Base-by-base conservation (phyloP, 495 filamentous ascomycete genomes). In the Aspergillus homomorphus region DNA sequence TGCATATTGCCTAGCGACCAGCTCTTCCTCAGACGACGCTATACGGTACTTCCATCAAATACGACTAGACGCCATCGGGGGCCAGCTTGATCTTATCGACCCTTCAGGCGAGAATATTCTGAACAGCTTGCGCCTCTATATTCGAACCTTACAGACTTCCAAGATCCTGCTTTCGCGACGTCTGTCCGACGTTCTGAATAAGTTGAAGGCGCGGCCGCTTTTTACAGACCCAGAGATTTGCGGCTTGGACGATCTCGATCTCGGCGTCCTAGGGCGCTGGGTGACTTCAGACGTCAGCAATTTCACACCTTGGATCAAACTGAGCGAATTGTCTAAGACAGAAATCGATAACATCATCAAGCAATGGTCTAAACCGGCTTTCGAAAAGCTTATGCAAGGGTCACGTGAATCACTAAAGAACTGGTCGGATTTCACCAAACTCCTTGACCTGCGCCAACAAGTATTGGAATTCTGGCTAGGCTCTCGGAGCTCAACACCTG, bases 271-370 rank as follows among this genome's bases (percentile, higher is more conserved):
- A 61, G 86, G 84, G 53, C 80, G 82, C 42, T 97, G 90, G 90
- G 86, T 95, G 41, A 82, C 89, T 6, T 84, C 91, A 14, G 91
- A 96, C 51, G 88, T 97, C 28, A 82, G 81, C 28, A 89, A 87
- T 51, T 98, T 95, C 71, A 95, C 86, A 0, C 95, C 94, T 0
- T 96, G 91, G 76, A 89, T 96, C 49, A 85, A 91, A 28, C 82
- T 95, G 61, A 91, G 92, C 56, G 90, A 95, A 60, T 69, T 96
- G 24, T 82, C 85, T 22, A 81, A 81, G 22, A 61, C 74, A 18
- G 82, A 91, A 57, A 86, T 86, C 0, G 78, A 82, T 24, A 81
- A 86, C 50, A 80, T 84, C 51, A 81, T 94, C 20, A 82, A 80
- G 41, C 71, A 75, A 43, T 98, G 94, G 95, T 89, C 90, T 0